phyloP scores from a whole-genome alignment of 768 basidiomycete genomes.

The Sporobolomyces phaffii region DNA sequence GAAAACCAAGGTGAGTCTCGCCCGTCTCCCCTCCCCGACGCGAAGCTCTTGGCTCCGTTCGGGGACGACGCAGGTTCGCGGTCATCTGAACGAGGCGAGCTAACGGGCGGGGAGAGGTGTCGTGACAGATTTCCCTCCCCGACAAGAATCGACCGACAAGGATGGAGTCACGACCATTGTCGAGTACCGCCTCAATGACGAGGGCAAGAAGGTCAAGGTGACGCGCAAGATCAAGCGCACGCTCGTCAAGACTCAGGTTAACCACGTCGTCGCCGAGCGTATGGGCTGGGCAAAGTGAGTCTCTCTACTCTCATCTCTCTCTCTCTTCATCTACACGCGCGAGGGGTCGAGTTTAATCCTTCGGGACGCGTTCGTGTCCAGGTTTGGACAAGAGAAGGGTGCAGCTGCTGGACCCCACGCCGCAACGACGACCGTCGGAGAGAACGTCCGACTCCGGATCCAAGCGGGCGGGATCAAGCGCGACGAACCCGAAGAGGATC shows the following conservation, averaged over 20 bases:
- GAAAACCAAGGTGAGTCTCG: conserved; percentile 61
- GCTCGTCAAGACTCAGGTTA: conserved; percentile 84
- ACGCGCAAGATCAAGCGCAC: conserved; percentile 79
- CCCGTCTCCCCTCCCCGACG: neutral
- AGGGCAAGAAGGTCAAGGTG: conserved; percentile 92
- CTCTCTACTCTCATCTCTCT: conserved; percentile 24
- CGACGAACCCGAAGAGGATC: conserved; percentile 39
- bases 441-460: conserved; percentile 61
- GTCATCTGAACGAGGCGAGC: neutral
- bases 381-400: conserved; percentile 87
- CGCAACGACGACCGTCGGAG: conserved; percentile 79
- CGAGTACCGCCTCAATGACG: conserved; percentile 78
- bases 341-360: no score
- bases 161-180: conserved; percentile 79
- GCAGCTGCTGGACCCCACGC: conserved; percentile 81
- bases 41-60: neutral
- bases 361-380: no score
- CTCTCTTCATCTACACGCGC: neutral
- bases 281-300: conserved; percentile 68
- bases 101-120: no score
- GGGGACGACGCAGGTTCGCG: neutral
- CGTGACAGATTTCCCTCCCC: conserved; percentile 45
- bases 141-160: conserved; percentile 66
- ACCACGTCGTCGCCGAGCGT: conserved; percentile 86
- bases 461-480: conserved; percentile 52